Evolutionary conservation across 768 basidiomycete species (phyloP), one percentile per base, ranked within the genome.

Genomic region (Panaeolus cyanescens): DNA sequence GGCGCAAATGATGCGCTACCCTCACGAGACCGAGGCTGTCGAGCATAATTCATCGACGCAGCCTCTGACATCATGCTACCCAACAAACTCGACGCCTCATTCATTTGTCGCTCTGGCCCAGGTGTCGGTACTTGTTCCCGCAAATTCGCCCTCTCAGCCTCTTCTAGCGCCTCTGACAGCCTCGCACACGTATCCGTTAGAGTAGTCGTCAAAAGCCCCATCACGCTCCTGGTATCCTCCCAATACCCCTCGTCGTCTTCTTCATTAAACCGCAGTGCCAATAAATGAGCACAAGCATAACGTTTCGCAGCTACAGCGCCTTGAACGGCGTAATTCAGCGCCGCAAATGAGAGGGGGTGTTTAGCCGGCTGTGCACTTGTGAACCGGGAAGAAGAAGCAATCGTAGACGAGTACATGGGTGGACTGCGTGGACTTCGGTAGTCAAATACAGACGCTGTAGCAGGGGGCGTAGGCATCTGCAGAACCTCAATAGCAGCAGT

Each of bases 141-240:
- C 64, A 85, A 67, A 22, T 78, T 81, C 61, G 80, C 76, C 59
- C 78, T 78, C 67, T 90, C 89, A 2, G 78, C 74, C 19, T 86
- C 83, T 17, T 87, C 85, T 28, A 93, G 75, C 1, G 87, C 89
- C 33, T 87, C 87, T 0, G 79, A 72, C 4, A 95, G 79, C 28
- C 87, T 75, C 7, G 85, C 76, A 1, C 87, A 80, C 2, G 89
- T 83, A 64, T 93, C 91, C 2, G 79, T 78, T 32, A 94, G 79
- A 8, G 90, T 82, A 37, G 80, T 86, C 7, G 88, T 89, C 62
- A 94, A 72, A 12, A 94, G 71, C 12, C 78, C 79, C 80, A 93
- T 88, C 54, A 95, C 85, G 28, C 87, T 85, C 13, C 89, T 82
- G 30, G 91, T 91, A 66, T 93, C 88, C 65, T 93, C 92, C 92